A percentile compares a stretch with the other conserved stretches of the same genome.
phyloP scores from a whole-genome alignment of 176 grass and related monocot genomes.

The Oryza officinalis region DNA sequence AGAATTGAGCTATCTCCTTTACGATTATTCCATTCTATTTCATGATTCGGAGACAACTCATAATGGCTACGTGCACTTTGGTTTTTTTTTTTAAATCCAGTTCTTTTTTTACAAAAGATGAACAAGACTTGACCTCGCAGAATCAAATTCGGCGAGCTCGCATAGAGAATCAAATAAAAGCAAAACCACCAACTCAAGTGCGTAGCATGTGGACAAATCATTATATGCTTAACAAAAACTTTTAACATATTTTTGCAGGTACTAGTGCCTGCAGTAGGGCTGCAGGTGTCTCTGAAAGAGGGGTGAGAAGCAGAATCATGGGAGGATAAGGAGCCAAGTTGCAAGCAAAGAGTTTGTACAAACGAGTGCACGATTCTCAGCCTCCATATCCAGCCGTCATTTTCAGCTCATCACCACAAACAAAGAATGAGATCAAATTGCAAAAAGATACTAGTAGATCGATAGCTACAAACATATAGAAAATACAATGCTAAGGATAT shows the following conservation, averaged over 20 bases:
- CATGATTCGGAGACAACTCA: background rate
- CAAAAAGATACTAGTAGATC: too few relatives aligned
- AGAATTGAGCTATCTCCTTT: background rate
- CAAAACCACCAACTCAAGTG: background rate
- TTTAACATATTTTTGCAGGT: background rate
- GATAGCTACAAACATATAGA: too few relatives aligned
- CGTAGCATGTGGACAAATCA: constrained; percentile 15
- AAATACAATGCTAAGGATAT: too few relatives aligned
- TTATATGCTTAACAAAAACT: constrained; percentile 4
- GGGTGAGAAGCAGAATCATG: background rate
- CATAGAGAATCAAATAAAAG: constrained; percentile 16
- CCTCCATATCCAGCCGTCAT: too few relatives aligned
- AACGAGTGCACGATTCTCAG: too few relatives aligned
- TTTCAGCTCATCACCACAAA: too few relatives aligned
- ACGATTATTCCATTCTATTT: background rate
- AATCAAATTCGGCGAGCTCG: constrained; percentile 23
- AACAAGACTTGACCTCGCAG: background rate
- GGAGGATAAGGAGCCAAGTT: background rate
- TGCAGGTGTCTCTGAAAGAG: background rate
- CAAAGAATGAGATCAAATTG: too few relatives aligned
- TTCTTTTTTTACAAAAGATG: background rate
- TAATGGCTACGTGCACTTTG: background rate
- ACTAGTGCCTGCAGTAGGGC: background rate
- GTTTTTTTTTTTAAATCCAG: background rate
- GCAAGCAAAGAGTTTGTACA: background rate